phyloP scores from a whole-genome alignment of 2,329 filamentous ascomycete genomes.

The Trichoderma guizhouense region DNA sequence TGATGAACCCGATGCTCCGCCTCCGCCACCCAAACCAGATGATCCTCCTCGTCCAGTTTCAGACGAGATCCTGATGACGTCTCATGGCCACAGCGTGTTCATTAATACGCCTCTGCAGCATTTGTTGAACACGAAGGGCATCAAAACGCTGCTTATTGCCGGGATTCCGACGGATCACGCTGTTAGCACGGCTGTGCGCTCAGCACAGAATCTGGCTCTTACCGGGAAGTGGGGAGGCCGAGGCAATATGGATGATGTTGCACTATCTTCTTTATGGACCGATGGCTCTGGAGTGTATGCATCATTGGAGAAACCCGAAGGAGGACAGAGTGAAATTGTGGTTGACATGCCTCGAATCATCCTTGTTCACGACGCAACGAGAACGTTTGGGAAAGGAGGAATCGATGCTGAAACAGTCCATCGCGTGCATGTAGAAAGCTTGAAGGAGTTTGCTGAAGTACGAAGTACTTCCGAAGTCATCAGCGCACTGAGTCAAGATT shows the following conservation, averaged over 20 bases:
- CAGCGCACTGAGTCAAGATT: background rate
- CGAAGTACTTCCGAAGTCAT: background rate
- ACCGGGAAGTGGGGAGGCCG: slow-evolving; percentile 20
- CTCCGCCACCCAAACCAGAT: background rate
- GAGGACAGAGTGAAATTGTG: background rate
- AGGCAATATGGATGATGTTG: slow-evolving; percentile 18
- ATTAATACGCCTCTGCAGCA: slow-evolving; percentile 17
- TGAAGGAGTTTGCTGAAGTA: slow-evolving; percentile 19
- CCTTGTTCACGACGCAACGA: slow-evolving; percentile 19
- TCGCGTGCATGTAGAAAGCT: slow-evolving; percentile 17
- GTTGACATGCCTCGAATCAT: slow-evolving; percentile 22
- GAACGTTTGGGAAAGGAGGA: slow-evolving; percentile 17
- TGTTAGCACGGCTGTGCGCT: slow-evolving; percentile 20
- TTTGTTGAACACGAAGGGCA: slow-evolving; percentile 8
- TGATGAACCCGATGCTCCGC: background rate
- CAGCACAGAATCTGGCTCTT: slow-evolving; percentile 19
- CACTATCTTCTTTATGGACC: slow-evolving; percentile 1
- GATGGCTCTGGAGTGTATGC: slow-evolving; percentile 18
- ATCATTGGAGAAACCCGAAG: background rate
- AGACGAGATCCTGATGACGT: slow-evolving; percentile 6
- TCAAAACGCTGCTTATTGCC: slow-evolving; percentile 19
- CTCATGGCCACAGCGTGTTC: slow-evolving; percentile 8
- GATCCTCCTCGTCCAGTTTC: background rate
- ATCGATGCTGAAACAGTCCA: slow-evolving; percentile 19
- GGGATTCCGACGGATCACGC: slow-evolving; percentile 18